These are phyloP conservation scores for Ophiostoma ulmi DNA, from an alignment of 2,329 filamentous ascomycete species.

Conservation along the genomic window DNA sequence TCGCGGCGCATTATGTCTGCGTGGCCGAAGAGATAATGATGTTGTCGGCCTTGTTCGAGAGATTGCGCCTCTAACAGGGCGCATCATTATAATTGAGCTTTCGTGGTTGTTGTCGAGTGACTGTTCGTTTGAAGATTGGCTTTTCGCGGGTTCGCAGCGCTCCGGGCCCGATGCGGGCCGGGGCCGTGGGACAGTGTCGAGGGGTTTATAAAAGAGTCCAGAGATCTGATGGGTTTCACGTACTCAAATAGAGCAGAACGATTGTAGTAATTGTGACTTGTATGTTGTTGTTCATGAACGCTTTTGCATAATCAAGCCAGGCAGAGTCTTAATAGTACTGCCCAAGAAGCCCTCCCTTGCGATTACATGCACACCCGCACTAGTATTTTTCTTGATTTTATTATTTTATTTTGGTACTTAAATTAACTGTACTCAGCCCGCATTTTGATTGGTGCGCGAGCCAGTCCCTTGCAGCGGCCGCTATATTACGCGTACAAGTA, in stretches of 20 bases:
- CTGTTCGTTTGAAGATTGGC: too few relatives aligned
- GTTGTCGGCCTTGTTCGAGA: constrained; percentile 35
- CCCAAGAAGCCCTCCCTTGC: not conserved
- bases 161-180: constrained; percentile 17
- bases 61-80: constrained; percentile 34
- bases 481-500: not conserved
- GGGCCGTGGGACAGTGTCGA: not conserved
- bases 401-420: not conserved
- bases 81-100: constrained; percentile 37
- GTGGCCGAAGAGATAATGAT: constrained; percentile 48
- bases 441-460: constrained; percentile 3
- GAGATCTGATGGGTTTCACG: too few relatives aligned
- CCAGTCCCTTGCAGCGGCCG: not conserved
- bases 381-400: not conserved
- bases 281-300: not conserved
- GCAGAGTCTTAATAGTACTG: not conserved
- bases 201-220: not conserved
- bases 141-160: constrained; percentile 13
- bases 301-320: not conserved
- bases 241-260: not conserved
- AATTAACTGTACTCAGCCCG: not conserved
- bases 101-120: constrained; percentile 10
- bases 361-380: not conserved
- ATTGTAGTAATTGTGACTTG: not conserved
- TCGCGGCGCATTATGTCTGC: constrained; percentile 42